phyloP scores from a whole-genome alignment of 192 early-diverging fungal genomes.

The Coemansia sp. region DNA sequence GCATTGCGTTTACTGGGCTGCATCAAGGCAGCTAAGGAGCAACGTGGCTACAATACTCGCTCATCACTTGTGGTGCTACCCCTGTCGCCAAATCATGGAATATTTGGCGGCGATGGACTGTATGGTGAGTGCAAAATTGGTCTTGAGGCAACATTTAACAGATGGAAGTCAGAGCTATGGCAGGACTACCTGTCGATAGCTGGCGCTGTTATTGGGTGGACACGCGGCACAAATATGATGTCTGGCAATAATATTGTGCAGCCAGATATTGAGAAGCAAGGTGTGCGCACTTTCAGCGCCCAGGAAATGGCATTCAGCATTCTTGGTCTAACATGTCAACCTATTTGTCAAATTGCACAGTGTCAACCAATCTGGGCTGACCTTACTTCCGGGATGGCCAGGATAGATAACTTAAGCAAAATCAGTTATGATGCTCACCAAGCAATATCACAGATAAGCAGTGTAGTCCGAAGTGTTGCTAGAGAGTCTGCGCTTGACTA shows the following conservation, averaged over 20 bases:
- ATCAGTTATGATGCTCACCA: background rate
- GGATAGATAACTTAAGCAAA: constrained; percentile 46
- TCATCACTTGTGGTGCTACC: constrained; percentile 86
- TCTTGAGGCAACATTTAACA: constrained; percentile 86
- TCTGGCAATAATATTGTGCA: constrained; percentile 83
- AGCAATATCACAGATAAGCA: background rate
- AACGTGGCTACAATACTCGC: constrained; percentile 70
- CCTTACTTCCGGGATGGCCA: constrained; percentile 77
- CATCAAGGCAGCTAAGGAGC: constrained; percentile 79
- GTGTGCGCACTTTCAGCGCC: constrained; percentile 87
- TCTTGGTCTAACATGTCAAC: constrained; percentile 78
- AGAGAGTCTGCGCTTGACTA: background rate
- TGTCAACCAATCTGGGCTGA: constrained; percentile 83
- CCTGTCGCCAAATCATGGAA: constrained; percentile 94
- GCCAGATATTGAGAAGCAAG: constrained; percentile 81
- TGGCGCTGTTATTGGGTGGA: constrained; percentile 96
- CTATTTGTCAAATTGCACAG: constrained; percentile 67
- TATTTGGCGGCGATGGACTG: constrained; percentile 87
- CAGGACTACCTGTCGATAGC: constrained; percentile 78
- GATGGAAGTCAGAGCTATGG: constrained; percentile 90
- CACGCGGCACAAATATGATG: constrained; percentile 95
- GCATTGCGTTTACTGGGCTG: constrained; percentile 79
- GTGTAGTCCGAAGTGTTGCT: background rate
- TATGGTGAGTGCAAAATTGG: constrained; percentile 93
- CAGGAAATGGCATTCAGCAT: constrained; percentile 94